phyloP scores from a whole-genome alignment of 2,329 filamentous ascomycete genomes.

The Claviceps sp. region DNA sequence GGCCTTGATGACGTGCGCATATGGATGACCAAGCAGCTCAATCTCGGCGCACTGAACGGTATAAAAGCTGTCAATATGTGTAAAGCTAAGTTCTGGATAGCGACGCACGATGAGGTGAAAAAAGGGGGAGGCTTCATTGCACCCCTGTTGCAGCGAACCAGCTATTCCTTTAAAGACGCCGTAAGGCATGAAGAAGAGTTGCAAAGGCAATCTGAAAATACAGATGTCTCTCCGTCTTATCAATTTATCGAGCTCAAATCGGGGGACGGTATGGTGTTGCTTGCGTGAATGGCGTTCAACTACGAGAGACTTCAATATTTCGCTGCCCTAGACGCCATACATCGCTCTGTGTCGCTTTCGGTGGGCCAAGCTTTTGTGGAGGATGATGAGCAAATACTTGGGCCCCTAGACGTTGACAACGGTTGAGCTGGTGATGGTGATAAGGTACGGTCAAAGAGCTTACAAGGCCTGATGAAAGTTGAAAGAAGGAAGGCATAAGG shows the following conservation, averaged over 20 bases:
- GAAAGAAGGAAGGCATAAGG: too few species aligned
- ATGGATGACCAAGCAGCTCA: slow-evolving; percentile 39
- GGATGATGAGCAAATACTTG: too few species aligned
- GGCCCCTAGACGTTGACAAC: too few species aligned
- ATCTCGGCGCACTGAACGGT: slow-evolving; percentile 50
- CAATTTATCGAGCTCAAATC: slow-evolving; percentile 40
- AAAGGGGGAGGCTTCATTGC: slow-evolving; percentile 43
- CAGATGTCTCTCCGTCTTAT: slow-evolving; percentile 23
- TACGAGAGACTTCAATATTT: background rate
- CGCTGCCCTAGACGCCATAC: background rate
- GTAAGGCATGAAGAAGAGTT: slow-evolving; percentile 22
- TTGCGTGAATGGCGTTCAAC: background rate
- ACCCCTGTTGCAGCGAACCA: slow-evolving; percentile 31
- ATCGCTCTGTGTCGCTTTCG: background rate
- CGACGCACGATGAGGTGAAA: slow-evolving; percentile 53
- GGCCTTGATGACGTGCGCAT: slow-evolving; percentile 49
- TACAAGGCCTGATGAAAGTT: too few species aligned
- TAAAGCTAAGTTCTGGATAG: slow-evolving; percentile 48
- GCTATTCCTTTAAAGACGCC: slow-evolving; percentile 30
- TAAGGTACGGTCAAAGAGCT: too few species aligned
- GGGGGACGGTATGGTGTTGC: slow-evolving; percentile 35
- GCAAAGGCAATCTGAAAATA: slow-evolving; percentile 8
- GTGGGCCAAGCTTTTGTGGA: background rate
- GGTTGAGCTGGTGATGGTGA: too few species aligned
- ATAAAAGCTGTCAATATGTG: slow-evolving; percentile 39